phyloP scores from a whole-genome alignment of 2,329 filamentous ascomycete genomes.

The Aspergillus hortae region DNA sequence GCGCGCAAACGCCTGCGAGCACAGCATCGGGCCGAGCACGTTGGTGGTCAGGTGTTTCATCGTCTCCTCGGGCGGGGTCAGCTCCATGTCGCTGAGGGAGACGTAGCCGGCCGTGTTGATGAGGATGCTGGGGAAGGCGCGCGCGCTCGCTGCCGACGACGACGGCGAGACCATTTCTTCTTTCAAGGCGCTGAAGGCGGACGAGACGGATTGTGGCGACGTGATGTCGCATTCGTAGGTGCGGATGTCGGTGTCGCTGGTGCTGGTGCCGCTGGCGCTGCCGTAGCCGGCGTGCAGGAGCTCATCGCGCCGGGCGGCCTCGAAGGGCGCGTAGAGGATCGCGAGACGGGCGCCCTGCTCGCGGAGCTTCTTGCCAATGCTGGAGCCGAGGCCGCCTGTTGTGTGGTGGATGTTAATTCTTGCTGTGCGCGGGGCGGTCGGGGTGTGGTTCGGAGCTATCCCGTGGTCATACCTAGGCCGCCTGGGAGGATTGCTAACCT shows the following conservation, averaged over 20 bases:
- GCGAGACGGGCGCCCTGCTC: slow-evolving; percentile 43
- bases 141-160: slow-evolving; percentile 13
- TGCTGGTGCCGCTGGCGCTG: slow-evolving; percentile 5
- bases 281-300: slow-evolving; percentile 37
- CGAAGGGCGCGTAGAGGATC: slow-evolving; percentile 48
- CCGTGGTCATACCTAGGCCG: slow-evolving; percentile 35
- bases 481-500: slow-evolving; percentile 43
- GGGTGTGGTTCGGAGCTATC: neutral
- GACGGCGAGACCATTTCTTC: slow-evolving; percentile 18
- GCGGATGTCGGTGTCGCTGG: slow-evolving; percentile 24
- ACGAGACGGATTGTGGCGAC: slow-evolving; percentile 44
- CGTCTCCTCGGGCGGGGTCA: slow-evolving; percentile 42
- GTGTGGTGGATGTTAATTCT: neutral
- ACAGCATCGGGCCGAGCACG: slow-evolving; percentile 45
- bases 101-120: slow-evolving; percentile 46
- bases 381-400: slow-evolving; percentile 41
- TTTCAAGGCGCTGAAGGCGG: slow-evolving; percentile 38
- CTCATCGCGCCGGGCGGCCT: slow-evolving; percentile 35
- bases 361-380: slow-evolving; percentile 40
- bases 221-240: slow-evolving; percentile 48
- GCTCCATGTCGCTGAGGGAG: slow-evolving; percentile 43
- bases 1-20: slow-evolving; percentile 43
- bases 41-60: slow-evolving; percentile 45
- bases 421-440: neutral
- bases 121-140: slow-evolving; percentile 37